phyloP scores from a whole-genome alignment of 116 monocot species.

The Dioscorea cayenensis region DNA sequence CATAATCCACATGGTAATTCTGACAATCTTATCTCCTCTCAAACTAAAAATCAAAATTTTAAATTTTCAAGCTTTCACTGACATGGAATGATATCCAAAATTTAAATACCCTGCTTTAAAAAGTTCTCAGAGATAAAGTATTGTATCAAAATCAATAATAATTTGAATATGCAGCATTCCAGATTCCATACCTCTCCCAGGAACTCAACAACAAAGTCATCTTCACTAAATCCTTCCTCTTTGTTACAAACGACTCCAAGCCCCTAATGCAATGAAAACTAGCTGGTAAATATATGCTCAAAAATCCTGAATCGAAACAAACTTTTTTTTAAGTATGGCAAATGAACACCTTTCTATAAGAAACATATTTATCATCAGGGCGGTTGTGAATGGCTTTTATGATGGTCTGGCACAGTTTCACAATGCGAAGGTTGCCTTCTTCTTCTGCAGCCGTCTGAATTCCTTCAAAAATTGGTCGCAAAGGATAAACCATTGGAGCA shows the following conservation, averaged over 20 bases:
- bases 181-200: conserved; percentile 75
- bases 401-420: conserved; percentile 65
- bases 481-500: conserved; percentile 82
- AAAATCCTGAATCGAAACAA: conserved; percentile 1
- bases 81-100: neutral
- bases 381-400: conserved; percentile 76
- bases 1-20: neutral
- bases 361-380: conserved; percentile 90
- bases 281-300: conserved; percentile 6
- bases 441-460: conserved; percentile 68
- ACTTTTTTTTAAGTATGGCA: neutral
- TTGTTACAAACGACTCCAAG: conserved; percentile 99
- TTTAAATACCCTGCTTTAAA: neutral
- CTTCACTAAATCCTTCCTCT: conserved; percentile 71
- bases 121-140: neutral
- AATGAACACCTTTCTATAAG: conserved; percentile 80
- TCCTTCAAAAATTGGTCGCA: conserved; percentile 79
- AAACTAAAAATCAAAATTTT: neutral
- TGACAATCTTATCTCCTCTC: neutral
- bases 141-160: neutral
- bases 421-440: conserved; percentile 33
- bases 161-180: neutral
- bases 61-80: neutral
- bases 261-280: conserved; percentile 40
- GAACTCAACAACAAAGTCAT: conserved; percentile 98